Base-by-base conservation (phyloP, 257 asterid species). In the Thymus mandschuricus region DNA sequence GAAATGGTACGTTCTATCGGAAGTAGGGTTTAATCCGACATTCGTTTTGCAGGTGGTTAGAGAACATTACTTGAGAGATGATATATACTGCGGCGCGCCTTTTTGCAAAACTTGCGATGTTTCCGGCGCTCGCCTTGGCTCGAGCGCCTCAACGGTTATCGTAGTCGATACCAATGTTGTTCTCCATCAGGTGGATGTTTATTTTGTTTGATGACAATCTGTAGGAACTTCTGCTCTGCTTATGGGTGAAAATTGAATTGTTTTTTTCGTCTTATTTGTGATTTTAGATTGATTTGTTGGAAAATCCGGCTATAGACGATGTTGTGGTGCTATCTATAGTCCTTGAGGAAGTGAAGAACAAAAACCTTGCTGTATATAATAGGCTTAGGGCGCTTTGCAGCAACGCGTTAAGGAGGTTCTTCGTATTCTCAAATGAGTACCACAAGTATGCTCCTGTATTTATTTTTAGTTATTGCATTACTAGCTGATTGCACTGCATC, bases 51-150 rank as follows among this genome's bases (percentile, higher is more conserved):
- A 93, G 98, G 93, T 84, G 38, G 97, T 95, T 56, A 83, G 97
- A 44, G 99, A 95, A 71, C 98, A 92, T 75, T 95, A 95, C 69
- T 74, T 95, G 69, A 81, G 99, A 68, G 99, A 95, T 77, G 99
- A 95, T 69, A 88, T 95, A 51, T 88, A 82, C 29, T 95, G 99
- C n/a, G 98, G 99, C 33, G 96, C 89, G 13, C 86, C 94, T 3
- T 86, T 88, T 52, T 95, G 99, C 84, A 87, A 83, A 61, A 78
- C 66, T 1, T 95, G 99, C 48, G 85, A 87, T 52, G 79, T 80
- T 62, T 73, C 89, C 3, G 78, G 78, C 1, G 83, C 98, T 8
- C 83, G 88, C 50, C 87, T 95, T 61, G 74, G 87, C 35, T 75
- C 87, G 28, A 57, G 82, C 59, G 74, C 86, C 46, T 78, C 88